phyloP scores from a whole-genome alignment of 345 rosid genomes.

The Eucalyptus camaldulensis region DNA sequence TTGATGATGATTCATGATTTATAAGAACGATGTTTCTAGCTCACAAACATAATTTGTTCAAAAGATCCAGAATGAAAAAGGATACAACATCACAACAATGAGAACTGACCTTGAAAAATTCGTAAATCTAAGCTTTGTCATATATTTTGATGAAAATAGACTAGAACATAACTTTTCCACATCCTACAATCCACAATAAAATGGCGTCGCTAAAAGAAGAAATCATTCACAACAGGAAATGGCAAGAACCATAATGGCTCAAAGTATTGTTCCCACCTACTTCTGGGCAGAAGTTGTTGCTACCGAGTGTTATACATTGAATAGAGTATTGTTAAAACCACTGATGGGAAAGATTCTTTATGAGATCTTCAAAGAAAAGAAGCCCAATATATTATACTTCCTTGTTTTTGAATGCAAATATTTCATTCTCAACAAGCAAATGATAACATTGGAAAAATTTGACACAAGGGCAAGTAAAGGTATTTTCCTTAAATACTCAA shows the following conservation, averaged over 20 bases:
- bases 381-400: not conserved
- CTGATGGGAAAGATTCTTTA: not conserved
- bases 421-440: not conserved
- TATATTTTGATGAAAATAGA: not conserved
- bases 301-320: accelerated
- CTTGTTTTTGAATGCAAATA: not conserved
- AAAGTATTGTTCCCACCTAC: not conserved
- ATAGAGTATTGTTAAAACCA: not conserved
- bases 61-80: not conserved
- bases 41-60: not conserved
- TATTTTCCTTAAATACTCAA: not conserved
- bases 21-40: not conserved
- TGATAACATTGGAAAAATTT: not conserved
- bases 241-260: not conserved
- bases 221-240: not conserved
- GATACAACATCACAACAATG: not conserved
- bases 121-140: not conserved
- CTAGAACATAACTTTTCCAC: not conserved
- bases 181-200: not conserved
- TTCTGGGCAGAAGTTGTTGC: not conserved
- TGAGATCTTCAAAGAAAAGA: not conserved
- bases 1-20: not conserved
- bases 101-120: not conserved
- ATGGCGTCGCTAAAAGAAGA: not conserved
- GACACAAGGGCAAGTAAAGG: not conserved